Evolutionary conservation across 2,329 filamentous ascomycete genomes (phyloP).

Genomic region (Fusarium sp.): DNA sequence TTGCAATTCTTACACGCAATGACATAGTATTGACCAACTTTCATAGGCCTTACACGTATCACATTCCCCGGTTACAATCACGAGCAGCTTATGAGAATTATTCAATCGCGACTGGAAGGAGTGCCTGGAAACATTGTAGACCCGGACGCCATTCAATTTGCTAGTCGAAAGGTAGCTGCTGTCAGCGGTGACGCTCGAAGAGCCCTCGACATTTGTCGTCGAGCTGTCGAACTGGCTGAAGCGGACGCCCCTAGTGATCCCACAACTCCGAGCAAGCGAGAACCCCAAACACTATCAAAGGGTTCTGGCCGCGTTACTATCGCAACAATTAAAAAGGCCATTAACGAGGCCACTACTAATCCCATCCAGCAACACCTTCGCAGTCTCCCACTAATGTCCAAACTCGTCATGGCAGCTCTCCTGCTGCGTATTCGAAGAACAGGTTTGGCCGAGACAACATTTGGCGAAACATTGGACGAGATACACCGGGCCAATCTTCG

Average conservation of each 20-base stretch:
- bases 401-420: constrained; percentile 86
- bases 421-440: constrained; percentile 83
- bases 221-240: constrained; percentile 95
- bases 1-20: not conserved
- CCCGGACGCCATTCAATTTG: constrained; percentile 93
- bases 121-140: constrained; percentile 92
- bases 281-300: constrained; percentile 45
- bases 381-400: constrained; percentile 81
- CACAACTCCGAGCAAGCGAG: constrained; percentile 71
- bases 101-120: constrained; percentile 90
- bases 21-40: not conserved
- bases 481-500: constrained; percentile 56
- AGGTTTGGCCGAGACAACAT: constrained; percentile 86
- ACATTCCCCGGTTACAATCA: constrained; percentile 98
- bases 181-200: constrained; percentile 94
- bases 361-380: constrained; percentile 91
- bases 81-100: constrained; percentile 96
- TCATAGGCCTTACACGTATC: constrained; percentile 81
- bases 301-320: constrained; percentile 78
- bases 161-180: constrained; percentile 94
- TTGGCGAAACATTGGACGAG: constrained; percentile 91
- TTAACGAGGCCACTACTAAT: constrained; percentile 93
- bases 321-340: constrained; percentile 91
- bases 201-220: constrained; percentile 92
- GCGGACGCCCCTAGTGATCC: constrained; percentile 67